Percentiles rank a stretch among this genome's conserved stretches.
Evolutionary conservation across 805 yeast species (phyloP).

Genomic region (Saturnispora kantuleensis): DNA sequence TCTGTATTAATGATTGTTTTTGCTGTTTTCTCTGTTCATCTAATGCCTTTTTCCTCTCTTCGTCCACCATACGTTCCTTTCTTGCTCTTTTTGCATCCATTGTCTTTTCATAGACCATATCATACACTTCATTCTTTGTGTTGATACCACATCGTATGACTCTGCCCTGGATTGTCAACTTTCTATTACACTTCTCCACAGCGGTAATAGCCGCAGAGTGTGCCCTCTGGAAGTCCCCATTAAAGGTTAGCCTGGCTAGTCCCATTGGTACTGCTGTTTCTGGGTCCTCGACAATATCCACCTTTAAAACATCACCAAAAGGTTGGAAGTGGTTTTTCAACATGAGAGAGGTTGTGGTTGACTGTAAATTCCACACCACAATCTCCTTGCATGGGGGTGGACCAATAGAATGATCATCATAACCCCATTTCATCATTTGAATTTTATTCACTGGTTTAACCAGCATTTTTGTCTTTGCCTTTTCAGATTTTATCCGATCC

Average conservation of each 20-base stretch:
- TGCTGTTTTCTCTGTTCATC: slow-evolving; percentile 12
- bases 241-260: slow-evolving; percentile 52
- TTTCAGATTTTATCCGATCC: neutral
- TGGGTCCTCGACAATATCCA: slow-evolving; percentile 58
- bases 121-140: slow-evolving; percentile 30
- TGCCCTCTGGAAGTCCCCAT: slow-evolving; percentile 44
- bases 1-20: neutral
- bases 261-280: slow-evolving; percentile 73
- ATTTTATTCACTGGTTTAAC: neutral
- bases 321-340: slow-evolving; percentile 45
- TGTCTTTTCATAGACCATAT: slow-evolving; percentile 23
- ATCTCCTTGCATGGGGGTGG: slow-evolving; percentile 64
- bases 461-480: neutral
- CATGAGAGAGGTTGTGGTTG: slow-evolving; percentile 36
- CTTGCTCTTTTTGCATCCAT: slow-evolving; percentile 29
- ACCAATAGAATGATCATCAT: slow-evolving; percentile 66
- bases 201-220: slow-evolving; percentile 39
- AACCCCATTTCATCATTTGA: slow-evolving; percentile 23
- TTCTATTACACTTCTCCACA: slow-evolving; percentile 29
- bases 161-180: slow-evolving; percentile 42
- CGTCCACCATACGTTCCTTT: slow-evolving; percentile 27
- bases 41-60: slow-evolving; percentile 14
- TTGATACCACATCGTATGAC: slow-evolving; percentile 45
- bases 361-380: slow-evolving; percentile 58
- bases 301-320: slow-evolving; percentile 54